These are phyloP conservation scores for Cryptococcus deneoformans DNA, from an alignment of 1,284 basidiomycete genomes.

Conservation along the genomic window DNA sequence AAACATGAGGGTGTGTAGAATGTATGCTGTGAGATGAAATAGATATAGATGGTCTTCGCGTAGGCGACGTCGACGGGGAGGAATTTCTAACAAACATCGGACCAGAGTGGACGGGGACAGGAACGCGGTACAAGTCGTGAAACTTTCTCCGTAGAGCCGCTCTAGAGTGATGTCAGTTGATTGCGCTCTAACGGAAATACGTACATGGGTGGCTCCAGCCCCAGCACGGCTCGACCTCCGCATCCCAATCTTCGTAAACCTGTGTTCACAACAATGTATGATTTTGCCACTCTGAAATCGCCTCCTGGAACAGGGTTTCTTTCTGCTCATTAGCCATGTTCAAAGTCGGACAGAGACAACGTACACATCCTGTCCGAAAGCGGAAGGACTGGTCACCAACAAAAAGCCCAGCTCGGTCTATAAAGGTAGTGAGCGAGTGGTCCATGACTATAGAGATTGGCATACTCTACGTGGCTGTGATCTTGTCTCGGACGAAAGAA, in stretches of 20 bases:
- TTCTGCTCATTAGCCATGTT: neutral
- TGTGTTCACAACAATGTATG: slow-evolving; percentile 43
- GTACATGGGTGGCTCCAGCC: slow-evolving; percentile 40
- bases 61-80: slow-evolving; percentile 31
- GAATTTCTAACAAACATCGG: slow-evolving; percentile 8
- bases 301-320: slow-evolving; percentile 34
- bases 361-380: slow-evolving; percentile 44
- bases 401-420: slow-evolving; percentile 40
- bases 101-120: slow-evolving; percentile 15
- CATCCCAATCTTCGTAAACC: slow-evolving; percentile 43
- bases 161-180: slow-evolving; percentile 8
- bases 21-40: neutral
- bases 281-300: slow-evolving; percentile 40
- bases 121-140: slow-evolving; percentile 39
- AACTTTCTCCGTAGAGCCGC: slow-evolving; percentile 44
- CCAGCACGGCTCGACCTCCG: slow-evolving; percentile 44
- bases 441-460: neutral
- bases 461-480: slow-evolving; percentile 23
- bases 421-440: neutral
- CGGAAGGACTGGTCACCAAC: slow-evolving; percentile 36
- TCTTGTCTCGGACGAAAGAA: slow-evolving; percentile 28
- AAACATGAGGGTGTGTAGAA: neutral
- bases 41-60: slow-evolving; percentile 4
- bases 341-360: slow-evolving; percentile 1
- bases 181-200: neutral